Percentiles rank a stretch among this genome's conserved stretches.
Evolutionary conservation across 345 rosid species (phyloP).

Genomic region (Adansonia digitata): DNA sequence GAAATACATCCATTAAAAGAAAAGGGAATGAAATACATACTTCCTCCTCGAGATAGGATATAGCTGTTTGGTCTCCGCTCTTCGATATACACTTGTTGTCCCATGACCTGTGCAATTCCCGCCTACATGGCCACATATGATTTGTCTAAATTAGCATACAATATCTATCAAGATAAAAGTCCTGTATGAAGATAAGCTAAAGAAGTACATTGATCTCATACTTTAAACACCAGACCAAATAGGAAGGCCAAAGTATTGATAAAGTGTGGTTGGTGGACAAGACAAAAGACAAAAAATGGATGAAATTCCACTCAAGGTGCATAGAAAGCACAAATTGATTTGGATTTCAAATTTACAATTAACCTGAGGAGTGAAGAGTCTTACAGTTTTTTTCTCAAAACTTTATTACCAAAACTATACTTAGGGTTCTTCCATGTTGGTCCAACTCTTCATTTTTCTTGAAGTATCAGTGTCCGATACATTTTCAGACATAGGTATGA

Average conservation of each 20-base stretch:
- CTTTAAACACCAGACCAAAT: not conserved
- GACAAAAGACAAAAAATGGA: not conserved
- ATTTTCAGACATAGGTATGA: no score
- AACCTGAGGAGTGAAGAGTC: not conserved
- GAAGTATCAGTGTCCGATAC: no score
- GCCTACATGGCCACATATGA: conserved; percentile 29
- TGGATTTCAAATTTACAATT: not conserved
- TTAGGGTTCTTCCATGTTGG: not conserved
- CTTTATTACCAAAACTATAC: not conserved
- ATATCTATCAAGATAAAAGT: not conserved
- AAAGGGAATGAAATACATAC: conserved; percentile 27
- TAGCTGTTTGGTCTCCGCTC: conserved; percentile 64
- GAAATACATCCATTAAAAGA: conserved; percentile 9
- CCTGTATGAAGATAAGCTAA: not conserved
- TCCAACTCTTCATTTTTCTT: no score
- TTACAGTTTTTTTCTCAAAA: not conserved
- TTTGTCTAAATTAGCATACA: not conserved
- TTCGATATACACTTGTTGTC: conserved; percentile 62
- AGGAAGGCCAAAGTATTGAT: not conserved
- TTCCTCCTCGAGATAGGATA: conserved; percentile 55
- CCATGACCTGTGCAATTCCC: conserved; percentile 45
- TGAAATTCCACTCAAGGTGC: not conserved
- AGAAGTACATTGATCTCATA: not conserved
- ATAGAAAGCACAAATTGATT: not conserved
- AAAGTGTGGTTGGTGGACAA: not conserved